Base-by-base conservation (phyloP, 371 early-diverging fungal genomes). In the Blastocladiella emersonii region DNA sequence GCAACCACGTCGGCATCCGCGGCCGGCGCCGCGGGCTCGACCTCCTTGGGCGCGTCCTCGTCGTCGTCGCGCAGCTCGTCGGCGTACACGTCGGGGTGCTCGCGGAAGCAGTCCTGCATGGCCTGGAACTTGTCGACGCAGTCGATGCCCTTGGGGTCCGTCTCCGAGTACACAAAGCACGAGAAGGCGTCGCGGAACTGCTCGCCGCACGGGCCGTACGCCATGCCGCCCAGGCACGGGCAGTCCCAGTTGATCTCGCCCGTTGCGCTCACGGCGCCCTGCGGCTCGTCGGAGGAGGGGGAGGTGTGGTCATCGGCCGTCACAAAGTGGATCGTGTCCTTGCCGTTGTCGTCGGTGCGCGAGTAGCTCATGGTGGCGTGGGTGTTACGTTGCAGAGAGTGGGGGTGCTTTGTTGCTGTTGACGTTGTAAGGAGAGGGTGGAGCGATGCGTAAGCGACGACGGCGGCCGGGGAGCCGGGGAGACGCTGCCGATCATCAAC, bases 191-290 rank as follows among this genome's bases (percentile, higher is more conserved):
- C 88, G 74, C 95, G 95, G 81, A 98, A 98, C 63, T 85, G 76
- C 63, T 93, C 92, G 39, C 95, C 97, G 72, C 98, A 98, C 15
- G 98, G 94, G 19, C 89, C 90, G 48, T 85, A 74, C 34, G 92
- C 91, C 95, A 96, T 95, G 56, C 88, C 88, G 15, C 88, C 94
- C 21, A 98, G 72, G 72, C 98, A 95, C n/a, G 96, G 96, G 70
- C 93, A 93, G 76, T 96, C 98, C 96, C 98, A 98, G 82, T 96
- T 94, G 75, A 98, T 95, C 79, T 98, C 96, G 64, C 94, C 95
- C 6, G 92, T 91, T 25, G 6, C 41, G 34, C 6, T 15, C 27
- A 59, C 44, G 44, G 59, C 59, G 59, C 59, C 59, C 5, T 8
- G 13, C 3, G 25, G 8, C 12, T 6, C 1, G 32, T 34, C 25